A percentile compares a stretch with the other conserved stretches of the same genome.
Evolutionary conservation across 192 early-diverging fungal genomes (phyloP).

Genomic region (Backusella tuberculispora): DNA sequence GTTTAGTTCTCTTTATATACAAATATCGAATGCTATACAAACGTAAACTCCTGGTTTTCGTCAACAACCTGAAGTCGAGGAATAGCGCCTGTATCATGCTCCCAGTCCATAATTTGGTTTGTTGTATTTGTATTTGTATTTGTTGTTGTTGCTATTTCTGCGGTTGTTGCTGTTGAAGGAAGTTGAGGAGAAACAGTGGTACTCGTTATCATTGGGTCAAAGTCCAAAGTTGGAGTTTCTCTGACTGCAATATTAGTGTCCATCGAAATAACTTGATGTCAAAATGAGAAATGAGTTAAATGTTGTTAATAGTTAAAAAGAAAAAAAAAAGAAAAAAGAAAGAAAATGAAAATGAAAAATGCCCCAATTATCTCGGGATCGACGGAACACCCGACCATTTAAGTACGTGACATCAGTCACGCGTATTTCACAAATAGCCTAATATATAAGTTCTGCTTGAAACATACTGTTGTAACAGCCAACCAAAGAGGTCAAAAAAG

Average conservation of each 20-base stretch:
- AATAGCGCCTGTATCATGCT: conserved; percentile 31
- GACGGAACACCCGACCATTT: background rate
- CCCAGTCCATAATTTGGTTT: conserved; percentile 26
- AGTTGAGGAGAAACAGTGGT: background rate
- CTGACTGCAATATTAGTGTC: background rate
- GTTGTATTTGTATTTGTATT: background rate
- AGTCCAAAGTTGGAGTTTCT: background rate
- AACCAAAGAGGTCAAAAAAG: background rate
- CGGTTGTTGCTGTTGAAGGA: background rate
- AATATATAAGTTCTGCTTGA: background rate
- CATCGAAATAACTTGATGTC: background rate
- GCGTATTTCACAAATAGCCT: background rate
- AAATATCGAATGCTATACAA: conserved; percentile 21
- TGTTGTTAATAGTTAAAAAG: background rate
- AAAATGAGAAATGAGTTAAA: too few relatives aligned
- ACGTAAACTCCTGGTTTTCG: conserved; percentile 84
- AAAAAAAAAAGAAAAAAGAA: background rate
- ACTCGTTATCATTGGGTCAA: background rate
- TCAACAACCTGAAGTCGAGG: conserved; percentile 75
- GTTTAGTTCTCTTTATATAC: background rate
- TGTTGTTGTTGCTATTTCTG: background rate
- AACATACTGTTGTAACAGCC: background rate
- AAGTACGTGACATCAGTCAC: conserved; percentile 17
- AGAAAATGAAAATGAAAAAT: background rate
- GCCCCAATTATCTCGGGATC: conserved; percentile 11